Percentiles rank a stretch among this genome's conserved stretches.
These are phyloP conservation scores for Beauveria sp. DNA, from an alignment of 2,329 filamentous ascomycete genomes.

Conservation along the genomic window DNA sequence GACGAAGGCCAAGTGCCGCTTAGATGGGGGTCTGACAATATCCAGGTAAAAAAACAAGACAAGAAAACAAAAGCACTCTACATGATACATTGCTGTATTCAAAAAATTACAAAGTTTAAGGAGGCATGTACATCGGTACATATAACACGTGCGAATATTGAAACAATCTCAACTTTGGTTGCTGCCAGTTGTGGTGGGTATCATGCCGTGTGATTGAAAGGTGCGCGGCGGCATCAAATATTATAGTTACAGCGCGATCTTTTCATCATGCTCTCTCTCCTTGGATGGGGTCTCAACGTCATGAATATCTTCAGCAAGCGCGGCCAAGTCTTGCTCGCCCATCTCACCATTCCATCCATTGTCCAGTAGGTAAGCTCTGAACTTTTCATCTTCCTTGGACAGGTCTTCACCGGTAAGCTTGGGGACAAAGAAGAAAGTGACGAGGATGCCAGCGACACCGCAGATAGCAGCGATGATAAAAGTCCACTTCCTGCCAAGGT, in stretches of 20 bases:
- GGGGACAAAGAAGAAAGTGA: constrained; percentile 40
- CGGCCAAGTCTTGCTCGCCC: constrained; percentile 20
- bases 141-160: not conserved
- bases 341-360: constrained; percentile 41
- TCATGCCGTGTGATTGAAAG: not conserved
- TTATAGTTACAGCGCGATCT: not conserved
- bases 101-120: not conserved
- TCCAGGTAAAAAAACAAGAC: too few relatives aligned
- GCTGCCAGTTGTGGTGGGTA: not conserved
- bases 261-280: not conserved
- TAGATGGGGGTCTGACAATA: not conserved
- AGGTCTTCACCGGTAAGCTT: constrained; percentile 38
- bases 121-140: not conserved
- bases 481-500: constrained; percentile 40
- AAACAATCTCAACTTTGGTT: not conserved
- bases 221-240: not conserved
- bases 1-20: not conserved
- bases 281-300: not conserved
- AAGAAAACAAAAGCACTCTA: not conserved
- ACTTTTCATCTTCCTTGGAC: constrained; percentile 32
- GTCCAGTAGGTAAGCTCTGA: constrained; percentile 34
- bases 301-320: not conserved
- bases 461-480: constrained; percentile 46
- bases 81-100: not conserved
- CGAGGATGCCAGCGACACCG: constrained; percentile 37